A percentile compares a stretch with the other conserved stretches of the same genome.
These are phyloP conservation scores for Exophiala oligosperma DNA, from an alignment of 2,329 filamentous ascomycete species.

Conservation along the genomic window DNA sequence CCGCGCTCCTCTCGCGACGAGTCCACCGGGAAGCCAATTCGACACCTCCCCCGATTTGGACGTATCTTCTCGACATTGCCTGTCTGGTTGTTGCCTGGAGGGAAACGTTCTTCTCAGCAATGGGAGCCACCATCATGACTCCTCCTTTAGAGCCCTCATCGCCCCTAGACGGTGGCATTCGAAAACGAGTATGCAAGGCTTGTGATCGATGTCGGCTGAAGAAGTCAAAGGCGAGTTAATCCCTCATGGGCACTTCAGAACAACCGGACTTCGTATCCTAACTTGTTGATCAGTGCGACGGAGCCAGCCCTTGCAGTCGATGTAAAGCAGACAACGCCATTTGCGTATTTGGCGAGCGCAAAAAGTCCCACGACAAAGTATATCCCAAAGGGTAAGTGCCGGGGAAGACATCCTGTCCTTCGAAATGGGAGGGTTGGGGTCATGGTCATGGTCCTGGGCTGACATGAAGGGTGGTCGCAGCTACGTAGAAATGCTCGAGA, in stretches of 20 bases:
- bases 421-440: too few relatives aligned
- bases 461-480: constrained; percentile 34
- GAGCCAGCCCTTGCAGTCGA: constrained; percentile 59
- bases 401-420: background rate
- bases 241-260: too few relatives aligned
- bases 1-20: background rate
- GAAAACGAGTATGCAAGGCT: constrained; percentile 66
- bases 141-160: constrained; percentile 29
- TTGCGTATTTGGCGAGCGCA: constrained; percentile 65
- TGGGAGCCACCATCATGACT: constrained; percentile 27
- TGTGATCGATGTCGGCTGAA: constrained; percentile 66
- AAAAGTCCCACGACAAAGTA: constrained; percentile 66
- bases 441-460: background rate
- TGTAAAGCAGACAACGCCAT: constrained; percentile 65
- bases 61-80: too few relatives aligned
- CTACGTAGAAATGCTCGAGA: constrained; percentile 67
- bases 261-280: background rate
- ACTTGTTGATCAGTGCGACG: constrained; percentile 55
- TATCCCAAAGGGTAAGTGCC: constrained; percentile 64
- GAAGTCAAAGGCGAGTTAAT: constrained; percentile 60
- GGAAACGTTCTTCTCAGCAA: background rate
- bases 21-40: too few relatives aligned
- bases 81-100: too few relatives aligned
- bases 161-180: constrained; percentile 32
- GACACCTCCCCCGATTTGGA: too few relatives aligned